Conservation (phyloP, 2,329 filamentous ascomycete species). For the Colletotrichum spinosum region DNA sequence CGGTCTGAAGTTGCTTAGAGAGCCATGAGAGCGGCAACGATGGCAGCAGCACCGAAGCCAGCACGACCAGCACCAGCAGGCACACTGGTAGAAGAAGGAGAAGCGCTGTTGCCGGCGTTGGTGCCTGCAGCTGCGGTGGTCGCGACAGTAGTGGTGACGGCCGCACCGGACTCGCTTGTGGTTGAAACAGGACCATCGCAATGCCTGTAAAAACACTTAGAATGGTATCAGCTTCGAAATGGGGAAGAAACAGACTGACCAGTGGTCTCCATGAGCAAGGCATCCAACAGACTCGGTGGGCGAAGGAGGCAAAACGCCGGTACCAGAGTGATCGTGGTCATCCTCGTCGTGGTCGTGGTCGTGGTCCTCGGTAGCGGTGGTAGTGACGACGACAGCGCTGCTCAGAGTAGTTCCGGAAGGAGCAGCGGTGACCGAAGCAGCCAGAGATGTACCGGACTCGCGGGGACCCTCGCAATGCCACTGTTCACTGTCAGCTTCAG, state of each 20-base stretch:
- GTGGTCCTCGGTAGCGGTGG: slow-evolving; percentile 23
- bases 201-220: slow-evolving; percentile 20
- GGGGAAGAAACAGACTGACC: slow-evolving; percentile 37
- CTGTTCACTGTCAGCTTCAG: not conserved
- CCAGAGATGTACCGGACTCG: not conserved
- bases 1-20: not conserved
- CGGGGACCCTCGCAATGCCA: slow-evolving; percentile 38
- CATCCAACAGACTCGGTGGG: slow-evolving; percentile 47
- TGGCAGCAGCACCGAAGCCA: slow-evolving; percentile 28
- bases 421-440: not conserved
- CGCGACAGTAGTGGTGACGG: slow-evolving; percentile 8
- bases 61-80: slow-evolving; percentile 28
- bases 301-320: slow-evolving; percentile 44
- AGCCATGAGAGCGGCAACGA: slow-evolving; percentile 31
- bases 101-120: slow-evolving; percentile 55
- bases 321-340: slow-evolving; percentile 32
- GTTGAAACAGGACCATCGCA: slow-evolving; percentile 28
- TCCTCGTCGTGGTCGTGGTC: slow-evolving; percentile 23
- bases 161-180: slow-evolving; percentile 4
- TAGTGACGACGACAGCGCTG: slow-evolving; percentile 17
- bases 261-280: slow-evolving; percentile 48
- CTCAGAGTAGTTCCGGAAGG: slow-evolving; percentile 5
- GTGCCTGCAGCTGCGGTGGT: slow-evolving; percentile 14
- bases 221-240: not conserved
- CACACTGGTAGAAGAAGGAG: slow-evolving; percentile 43